A percentile compares a stretch with the other conserved stretches of the same genome.
phyloP scores from a whole-genome alignment of 2,329 filamentous ascomycete genomes.

The Scedosporium boydii region DNA sequence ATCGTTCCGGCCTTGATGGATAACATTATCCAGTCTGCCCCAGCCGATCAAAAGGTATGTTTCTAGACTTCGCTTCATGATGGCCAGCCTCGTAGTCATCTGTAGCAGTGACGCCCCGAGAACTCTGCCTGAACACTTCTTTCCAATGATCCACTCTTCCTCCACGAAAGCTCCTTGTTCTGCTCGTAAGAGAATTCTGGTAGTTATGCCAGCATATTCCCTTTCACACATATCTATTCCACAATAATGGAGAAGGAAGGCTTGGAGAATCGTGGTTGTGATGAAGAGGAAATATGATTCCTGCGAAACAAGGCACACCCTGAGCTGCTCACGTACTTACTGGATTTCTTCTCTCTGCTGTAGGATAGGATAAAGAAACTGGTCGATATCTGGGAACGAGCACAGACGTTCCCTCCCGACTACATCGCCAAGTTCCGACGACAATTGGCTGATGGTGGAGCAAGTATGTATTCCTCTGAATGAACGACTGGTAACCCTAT shows the following conservation, averaged over 20 bases:
- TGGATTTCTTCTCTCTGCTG: not conserved
- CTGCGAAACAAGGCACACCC: not conserved
- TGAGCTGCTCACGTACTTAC: constrained; percentile 5
- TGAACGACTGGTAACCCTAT: too few species aligned
- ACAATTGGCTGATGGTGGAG: constrained; percentile 52
- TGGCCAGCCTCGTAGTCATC: not conserved
- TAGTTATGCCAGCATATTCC: not conserved
- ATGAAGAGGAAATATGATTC: not conserved
- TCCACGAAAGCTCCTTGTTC: not conserved
- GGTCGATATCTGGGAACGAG: constrained; percentile 96
- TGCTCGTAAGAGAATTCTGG: not conserved
- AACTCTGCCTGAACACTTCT: not conserved
- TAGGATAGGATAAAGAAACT: constrained; percentile 47
- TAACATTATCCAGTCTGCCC: constrained; percentile 82
- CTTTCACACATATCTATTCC: not conserved
- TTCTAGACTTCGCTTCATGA: not conserved
- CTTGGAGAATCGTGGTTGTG: not conserved
- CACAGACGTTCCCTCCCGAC: constrained; percentile 73
- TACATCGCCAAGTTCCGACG: constrained; percentile 79
- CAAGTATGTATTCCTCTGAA: constrained; percentile 35
- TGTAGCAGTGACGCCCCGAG: not conserved
- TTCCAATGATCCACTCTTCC: not conserved
- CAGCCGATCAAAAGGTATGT: constrained; percentile 95
- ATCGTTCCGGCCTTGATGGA: constrained; percentile 89
- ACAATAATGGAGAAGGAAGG: not conserved